Evolutionary conservation across 352 stramenopile genomes (phyloP), one percentile per base, ranked within the genome.

Genomic region (Pythium folliculosum): DNA sequence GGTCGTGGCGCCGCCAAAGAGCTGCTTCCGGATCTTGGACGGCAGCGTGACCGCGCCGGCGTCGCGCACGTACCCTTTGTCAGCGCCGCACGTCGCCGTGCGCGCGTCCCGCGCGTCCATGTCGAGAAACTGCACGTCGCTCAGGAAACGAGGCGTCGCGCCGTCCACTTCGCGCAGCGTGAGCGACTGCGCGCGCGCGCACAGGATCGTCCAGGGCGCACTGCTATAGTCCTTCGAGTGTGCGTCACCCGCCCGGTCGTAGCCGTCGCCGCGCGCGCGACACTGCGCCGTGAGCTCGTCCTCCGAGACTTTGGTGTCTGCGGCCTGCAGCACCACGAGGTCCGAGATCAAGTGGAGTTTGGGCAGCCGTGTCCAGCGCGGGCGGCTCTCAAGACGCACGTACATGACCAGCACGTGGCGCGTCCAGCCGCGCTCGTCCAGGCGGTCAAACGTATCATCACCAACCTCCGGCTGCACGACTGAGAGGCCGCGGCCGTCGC

Each of bases 141-240:
- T 54, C 7, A 84, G 58, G 3, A 82, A 78, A 17, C 44, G 60
- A 32, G 52, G 52, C 0, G 48, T 47, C 17, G 47, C 13, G 8
- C 5, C 38, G 14, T 65, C 63, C 25, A 82, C 56, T 56, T 84
- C 77, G 9, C 77, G 72, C 19, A 82, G 37, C 5, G 62, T 72
- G 4, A 61, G 61, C 35, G 63, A 72, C 23, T 60, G 27, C 50
- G 81, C 81, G 14, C 65, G 62, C 43, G 79, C 61, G 27, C 77
- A 84, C 47, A 84, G 77, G 38, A 84, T 82, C 32, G 77, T 81
- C 75, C 72, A 81, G 2, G 75, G 77, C 2, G 75, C 77, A 7
- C 52, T 49, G 51, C 65, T 73, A 47, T 84, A 84, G 52, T 84
- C 75, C 23, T 77, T 78, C 19, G 77, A 84, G 53, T 84, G 77